Percentiles rank a stretch among this genome's conserved stretches.
These are phyloP conservation scores for Monosporozyma aerobia DNA, from an alignment of 805 yeast genomes.

Conservation along the genomic window DNA sequence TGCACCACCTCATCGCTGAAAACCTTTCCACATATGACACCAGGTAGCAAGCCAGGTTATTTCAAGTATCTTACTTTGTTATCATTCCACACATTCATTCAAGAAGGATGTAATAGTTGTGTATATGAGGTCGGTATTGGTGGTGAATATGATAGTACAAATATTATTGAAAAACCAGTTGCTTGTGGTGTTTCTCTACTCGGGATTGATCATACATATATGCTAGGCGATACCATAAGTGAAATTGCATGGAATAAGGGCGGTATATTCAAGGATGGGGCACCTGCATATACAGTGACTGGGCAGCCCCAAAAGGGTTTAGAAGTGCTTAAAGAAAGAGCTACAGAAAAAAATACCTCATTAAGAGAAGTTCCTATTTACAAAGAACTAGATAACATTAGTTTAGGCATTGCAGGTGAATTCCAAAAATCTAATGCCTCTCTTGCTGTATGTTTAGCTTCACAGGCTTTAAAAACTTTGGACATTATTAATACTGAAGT, in stretches of 20 bases:
- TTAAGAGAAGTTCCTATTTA: conserved; percentile 45
- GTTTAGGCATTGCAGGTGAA: conserved; percentile 71
- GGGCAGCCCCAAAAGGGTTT: conserved; percentile 49
- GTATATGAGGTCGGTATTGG: conserved; percentile 98
- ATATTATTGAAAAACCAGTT: conserved; percentile 67
- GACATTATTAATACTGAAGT: conserved; percentile 32
- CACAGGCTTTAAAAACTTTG: conserved; percentile 45
- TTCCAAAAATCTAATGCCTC: conserved; percentile 85
- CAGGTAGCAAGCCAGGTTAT: conserved; percentile 78
- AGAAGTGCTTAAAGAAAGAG: conserved; percentile 52
- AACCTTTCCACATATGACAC: conserved; percentile 64
- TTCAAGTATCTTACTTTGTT: conserved; percentile 83
- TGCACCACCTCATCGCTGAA: conserved; percentile 43
- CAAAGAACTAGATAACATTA: conserved; percentile 30
- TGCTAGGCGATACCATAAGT: conserved; percentile 79
- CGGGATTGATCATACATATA: conserved; percentile 85
- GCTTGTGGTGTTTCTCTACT: conserved; percentile 78
- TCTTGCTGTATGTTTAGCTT: conserved; percentile 65
- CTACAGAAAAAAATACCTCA: conserved; percentile 48
- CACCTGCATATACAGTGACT: conserved; percentile 58
- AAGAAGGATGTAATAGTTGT: conserved; percentile 88
- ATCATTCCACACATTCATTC: conserved; percentile 82
- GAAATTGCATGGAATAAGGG: conserved; percentile 95
- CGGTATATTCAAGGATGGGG: conserved; percentile 71
- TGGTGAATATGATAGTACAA: conserved; percentile 95